Base-by-base conservation (phyloP, 805 yeast species). In the Candida vaughaniae region DNA sequence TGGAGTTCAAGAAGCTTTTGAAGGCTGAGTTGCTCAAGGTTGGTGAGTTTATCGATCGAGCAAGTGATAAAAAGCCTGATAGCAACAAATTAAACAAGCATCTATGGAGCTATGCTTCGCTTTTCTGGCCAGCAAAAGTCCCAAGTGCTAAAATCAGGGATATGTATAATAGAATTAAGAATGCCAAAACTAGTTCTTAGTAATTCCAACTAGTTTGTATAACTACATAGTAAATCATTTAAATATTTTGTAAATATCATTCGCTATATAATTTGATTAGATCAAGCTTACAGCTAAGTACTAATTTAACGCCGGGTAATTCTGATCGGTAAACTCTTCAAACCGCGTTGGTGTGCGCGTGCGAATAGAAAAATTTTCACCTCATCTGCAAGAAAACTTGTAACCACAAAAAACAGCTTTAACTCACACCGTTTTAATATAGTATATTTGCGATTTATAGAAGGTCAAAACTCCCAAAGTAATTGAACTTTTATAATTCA, bases 101-200 rank as follows among this genome's bases (percentile, higher is more conserved):
- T 51, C 61, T 88, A 41, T 88, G 96, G 96, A 76, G 85, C 20
- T 87, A 82, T 56, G 87, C 93, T 4, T 73, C 89, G 15, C 73
- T 77, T 36, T 88, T 80, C 64, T 88, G 96, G 96, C 96, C 96
- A 2, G 85, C 80, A 3, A 75, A 76, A 43, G 96, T 82, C n/a
- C 78, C 84, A 28, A 82, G 91, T 42, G 60, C 69, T 25, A 83
- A 83, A 62, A 77, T 88, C 44, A 71, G 73, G 52, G 80, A 77
- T 20, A 88, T 89, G 96, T 89, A 86, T 59, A 71, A 64, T 43
- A 78, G 82, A 60, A 62, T 81, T 41, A 73, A 35, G 33, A 16
- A 28, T 10, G 38, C 38, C 69, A 44, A 16, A 35, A 31, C 18
- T 27, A 7, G 17, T 16, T 27, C 12, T 6, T 6, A 27, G n/a